A percentile compares a stretch with the other conserved stretches of the same genome.
These are phyloP conservation scores for Suillus cothurnatus DNA, from an alignment of 768 basidiomycete species.

Conservation along the genomic window DNA sequence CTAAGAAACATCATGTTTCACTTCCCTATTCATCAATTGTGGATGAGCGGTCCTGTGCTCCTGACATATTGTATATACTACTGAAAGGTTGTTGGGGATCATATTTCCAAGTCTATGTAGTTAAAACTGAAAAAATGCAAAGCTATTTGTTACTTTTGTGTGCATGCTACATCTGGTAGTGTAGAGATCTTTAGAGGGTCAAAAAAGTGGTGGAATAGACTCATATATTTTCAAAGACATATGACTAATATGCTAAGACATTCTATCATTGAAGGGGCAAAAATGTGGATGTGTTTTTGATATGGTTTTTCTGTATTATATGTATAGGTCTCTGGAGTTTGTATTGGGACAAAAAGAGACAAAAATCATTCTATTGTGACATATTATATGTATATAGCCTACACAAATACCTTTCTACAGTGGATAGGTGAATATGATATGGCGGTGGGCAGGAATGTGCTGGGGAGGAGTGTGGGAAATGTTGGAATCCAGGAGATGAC, in stretches of 20 bases:
- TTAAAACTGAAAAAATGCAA: background rate
- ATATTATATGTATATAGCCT: background rate
- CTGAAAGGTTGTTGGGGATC: too few relatives aligned
- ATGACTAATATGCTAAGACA: background rate
- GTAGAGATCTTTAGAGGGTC: too few relatives aligned
- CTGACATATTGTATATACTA: too few relatives aligned
- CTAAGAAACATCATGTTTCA: too few relatives aligned
- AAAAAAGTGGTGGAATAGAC: too few relatives aligned
- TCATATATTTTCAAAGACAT: too few relatives aligned
- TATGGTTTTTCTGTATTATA: background rate
- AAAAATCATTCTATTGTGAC: background rate
- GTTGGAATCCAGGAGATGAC: background rate
- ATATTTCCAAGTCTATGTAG: too few relatives aligned
- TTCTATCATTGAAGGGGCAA: background rate
- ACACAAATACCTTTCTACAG: background rate
- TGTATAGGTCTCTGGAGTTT: background rate
- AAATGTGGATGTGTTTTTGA: background rate
- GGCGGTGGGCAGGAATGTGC: background rate
- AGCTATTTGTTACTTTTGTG: too few relatives aligned
- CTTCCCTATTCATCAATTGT: too few relatives aligned
- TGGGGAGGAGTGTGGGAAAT: background rate
- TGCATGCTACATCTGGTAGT: too few relatives aligned
- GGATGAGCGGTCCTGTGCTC: too few relatives aligned
- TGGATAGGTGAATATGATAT: background rate
- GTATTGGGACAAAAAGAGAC: background rate